These are phyloP conservation scores for Hansfordia pulvinata DNA, from an alignment of 2,329 filamentous ascomycete species.

Conservation along the genomic window DNA sequence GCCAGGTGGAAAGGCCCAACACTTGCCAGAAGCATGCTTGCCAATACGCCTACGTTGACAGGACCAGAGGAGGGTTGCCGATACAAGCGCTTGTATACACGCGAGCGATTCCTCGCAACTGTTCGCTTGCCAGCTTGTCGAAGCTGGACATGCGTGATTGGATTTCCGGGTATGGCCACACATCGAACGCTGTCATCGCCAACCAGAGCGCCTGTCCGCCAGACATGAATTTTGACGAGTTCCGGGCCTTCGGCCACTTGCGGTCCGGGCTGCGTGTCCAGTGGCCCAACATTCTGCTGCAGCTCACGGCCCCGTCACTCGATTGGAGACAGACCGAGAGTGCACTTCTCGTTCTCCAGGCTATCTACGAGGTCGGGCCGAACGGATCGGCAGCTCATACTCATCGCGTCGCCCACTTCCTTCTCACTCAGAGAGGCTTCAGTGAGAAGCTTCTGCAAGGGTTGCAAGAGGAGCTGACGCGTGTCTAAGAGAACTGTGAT, in stretches of 20 bases:
- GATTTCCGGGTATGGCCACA: too few species aligned
- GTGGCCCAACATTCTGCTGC: conserved; percentile 40
- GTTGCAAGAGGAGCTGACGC: background rate
- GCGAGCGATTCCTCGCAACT: conserved; percentile 9
- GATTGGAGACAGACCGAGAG: conserved; percentile 37
- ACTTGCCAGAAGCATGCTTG: conserved; percentile 7
- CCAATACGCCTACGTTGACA: conserved; percentile 23
- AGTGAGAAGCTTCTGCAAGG: conserved; percentile 15
- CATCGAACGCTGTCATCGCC: conserved; percentile 38
- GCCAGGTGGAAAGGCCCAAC: background rate
- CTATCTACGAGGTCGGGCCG: conserved; percentile 32
- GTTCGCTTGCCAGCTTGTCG: too few species aligned
- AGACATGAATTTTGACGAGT: conserved; percentile 37
- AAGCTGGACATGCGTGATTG: too few species aligned
- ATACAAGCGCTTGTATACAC: conserved; percentile 26
- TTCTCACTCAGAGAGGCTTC: conserved; percentile 21
- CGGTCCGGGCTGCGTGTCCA: conserved; percentile 32
- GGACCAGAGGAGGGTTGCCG: conserved; percentile 15
- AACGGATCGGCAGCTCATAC: background rate
- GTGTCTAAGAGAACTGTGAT: too few species aligned
- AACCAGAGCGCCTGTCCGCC: conserved; percentile 30
- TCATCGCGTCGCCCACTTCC: conserved; percentile 19
- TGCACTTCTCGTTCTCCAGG: conserved; percentile 31
- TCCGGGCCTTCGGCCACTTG: conserved; percentile 33
- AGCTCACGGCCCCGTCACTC: conserved; percentile 31